Conservation (phyloP, 768 basidiomycete genomes). For the Termitomyces sp. region DNA sequence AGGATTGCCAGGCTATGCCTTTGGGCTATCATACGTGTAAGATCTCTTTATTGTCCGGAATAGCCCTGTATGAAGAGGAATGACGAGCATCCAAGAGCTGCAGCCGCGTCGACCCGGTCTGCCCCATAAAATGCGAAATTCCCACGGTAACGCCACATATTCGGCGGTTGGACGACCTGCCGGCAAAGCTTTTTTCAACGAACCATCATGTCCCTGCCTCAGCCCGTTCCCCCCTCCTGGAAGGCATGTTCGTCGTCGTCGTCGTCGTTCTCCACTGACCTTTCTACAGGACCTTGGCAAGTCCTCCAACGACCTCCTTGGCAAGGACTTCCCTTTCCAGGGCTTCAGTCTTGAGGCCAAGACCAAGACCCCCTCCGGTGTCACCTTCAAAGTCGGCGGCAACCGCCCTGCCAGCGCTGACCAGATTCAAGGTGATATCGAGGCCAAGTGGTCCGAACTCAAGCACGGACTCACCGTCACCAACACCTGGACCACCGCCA, state of each 20-base stretch:
- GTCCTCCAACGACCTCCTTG: slow-evolving; percentile 92
- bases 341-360: slow-evolving; percentile 78
- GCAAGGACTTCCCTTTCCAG: slow-evolving; percentile 87
- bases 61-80: no score
- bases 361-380: slow-evolving; percentile 84
- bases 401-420: slow-evolving; percentile 69
- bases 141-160: slow-evolving; percentile 22
- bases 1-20: no score
- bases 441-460: slow-evolving; percentile 91
- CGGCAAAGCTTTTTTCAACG: slow-evolving; percentile 17
- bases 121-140: slow-evolving; percentile 16
- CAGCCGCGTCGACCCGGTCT: slow-evolving; percentile 7
- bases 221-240: slow-evolving; percentile 96
- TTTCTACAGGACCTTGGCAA: slow-evolving; percentile 83
- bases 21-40: background rate
- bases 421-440: slow-evolving; percentile 84
- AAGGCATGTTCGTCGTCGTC: slow-evolving; percentile 53
- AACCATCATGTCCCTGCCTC: slow-evolving; percentile 79
- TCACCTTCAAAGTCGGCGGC: slow-evolving; percentile 92
- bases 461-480: slow-evolving; percentile 94
- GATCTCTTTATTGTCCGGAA: background rate
- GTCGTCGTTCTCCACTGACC: slow-evolving; percentile 5
- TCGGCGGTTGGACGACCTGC: slow-evolving; percentile 11
- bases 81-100: background rate
- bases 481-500: slow-evolving; percentile 93